Percentiles rank a stretch among this genome's conserved stretches.
phyloP scores from a whole-genome alignment of 208 protist species.

The Naegleria lovaniensis region DNA sequence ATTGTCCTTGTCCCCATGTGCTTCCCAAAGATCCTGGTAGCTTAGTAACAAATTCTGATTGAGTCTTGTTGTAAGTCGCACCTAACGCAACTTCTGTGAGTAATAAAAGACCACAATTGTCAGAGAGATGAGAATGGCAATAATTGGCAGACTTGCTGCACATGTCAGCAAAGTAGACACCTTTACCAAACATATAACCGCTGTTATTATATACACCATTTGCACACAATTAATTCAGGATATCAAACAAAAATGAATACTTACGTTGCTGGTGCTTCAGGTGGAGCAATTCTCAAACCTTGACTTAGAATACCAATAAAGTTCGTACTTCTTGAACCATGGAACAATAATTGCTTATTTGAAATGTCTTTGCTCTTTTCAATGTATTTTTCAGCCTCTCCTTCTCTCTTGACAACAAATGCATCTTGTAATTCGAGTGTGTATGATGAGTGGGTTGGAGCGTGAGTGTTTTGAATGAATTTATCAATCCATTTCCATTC shows the following conservation, averaged over 20 bases:
- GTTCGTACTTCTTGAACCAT: conserved; percentile 77
- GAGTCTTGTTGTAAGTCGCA: conserved; percentile 49
- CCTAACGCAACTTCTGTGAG: conserved; percentile 76
- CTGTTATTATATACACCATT: too few species aligned
- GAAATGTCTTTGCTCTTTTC: conserved; percentile 29
- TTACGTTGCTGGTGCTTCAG: conserved; percentile 73
- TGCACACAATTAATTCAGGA: background rate
- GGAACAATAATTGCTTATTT: conserved; percentile 74
- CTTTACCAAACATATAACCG: conserved; percentile 11
- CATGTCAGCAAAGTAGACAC: conserved; percentile 24
- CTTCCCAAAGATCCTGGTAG: background rate
- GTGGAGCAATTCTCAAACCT: conserved; percentile 76
- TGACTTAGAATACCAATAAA: conserved; percentile 78
- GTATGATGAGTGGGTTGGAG: conserved; percentile 56
- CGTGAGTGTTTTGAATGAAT: conserved; percentile 66
- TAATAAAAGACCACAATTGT: conserved; percentile 63
- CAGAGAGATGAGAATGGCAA: conserved; percentile 49
- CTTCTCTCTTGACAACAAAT: conserved; percentile 57
- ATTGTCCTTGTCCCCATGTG: background rate
- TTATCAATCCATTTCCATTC: conserved; percentile 56
- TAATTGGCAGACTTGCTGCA: conserved; percentile 70
- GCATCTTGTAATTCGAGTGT: conserved; percentile 57
- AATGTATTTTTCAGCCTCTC: conserved; percentile 53
- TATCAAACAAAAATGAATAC: conserved; percentile 47
- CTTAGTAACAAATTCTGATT: background rate